Evolutionary conservation across 2,329 filamentous ascomycete genomes (phyloP), one percentile per base, ranked within the genome.

Genomic region (Lecanicillium sp.): DNA sequence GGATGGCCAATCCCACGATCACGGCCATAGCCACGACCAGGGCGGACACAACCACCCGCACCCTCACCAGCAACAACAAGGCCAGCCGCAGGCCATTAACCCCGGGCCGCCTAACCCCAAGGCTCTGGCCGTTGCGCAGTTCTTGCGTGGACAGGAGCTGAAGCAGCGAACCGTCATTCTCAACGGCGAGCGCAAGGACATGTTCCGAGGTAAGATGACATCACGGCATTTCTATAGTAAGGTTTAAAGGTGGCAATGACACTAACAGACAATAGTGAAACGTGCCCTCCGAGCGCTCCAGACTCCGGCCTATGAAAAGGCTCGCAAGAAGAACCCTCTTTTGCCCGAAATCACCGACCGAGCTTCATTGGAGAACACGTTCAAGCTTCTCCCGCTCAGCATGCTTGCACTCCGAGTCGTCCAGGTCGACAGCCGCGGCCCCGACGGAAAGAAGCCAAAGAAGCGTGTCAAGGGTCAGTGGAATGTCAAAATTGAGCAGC

Each of bases 401-500:
- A 85, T 98, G 62, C 80, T 98, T 47, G 92, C 92, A 11, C 77
- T 98, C 28, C 83, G 92, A 43, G 88, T 98, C 25, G 74, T 71
- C 52, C 95, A 98, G 65, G 64, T 83, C 33, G 62, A 65, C 37
- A 77, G 86, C 49, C 78, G 81, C 40, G 85, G 82, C 39, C 38
- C 53, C 32, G 60, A 63, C 45, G 64, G 72, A 49, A 86, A 88
- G 67, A 80, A 82, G 53, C 75, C 80, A 47, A 96, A 95, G 73
- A 96, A 95, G 73, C 82, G 88, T 38, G 74, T 92, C 56, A 98
- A 98, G 73, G 92, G 92, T 18, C 78, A 92, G 20, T 98, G 92
- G 92, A 95, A 81, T 4, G 92, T 98, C 45, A 83, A 81, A 57
- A 90, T 98, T 50, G 89, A 95, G 64, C 88, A 90, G 53, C 90